Evolutionary conservation across 2,329 filamentous ascomycete genomes (phyloP).

Genomic region (Podosphaera fusca): DNA sequence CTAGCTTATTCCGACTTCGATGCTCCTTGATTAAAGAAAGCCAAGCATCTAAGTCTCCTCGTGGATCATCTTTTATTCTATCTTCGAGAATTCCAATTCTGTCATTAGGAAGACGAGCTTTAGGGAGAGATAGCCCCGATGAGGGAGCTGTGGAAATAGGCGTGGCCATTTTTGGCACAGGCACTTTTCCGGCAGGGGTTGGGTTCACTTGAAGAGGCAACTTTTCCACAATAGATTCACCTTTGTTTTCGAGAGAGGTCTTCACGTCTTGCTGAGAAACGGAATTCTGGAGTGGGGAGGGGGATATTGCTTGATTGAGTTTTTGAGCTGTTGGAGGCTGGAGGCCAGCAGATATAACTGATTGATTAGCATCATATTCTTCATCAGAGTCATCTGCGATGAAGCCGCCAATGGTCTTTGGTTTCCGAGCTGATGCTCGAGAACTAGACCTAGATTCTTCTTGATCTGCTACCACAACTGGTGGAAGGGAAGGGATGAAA

Average conservation of each 20-base stretch:
- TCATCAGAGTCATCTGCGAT: slow-evolving; percentile 18
- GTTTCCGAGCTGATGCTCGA: slow-evolving; percentile 14
- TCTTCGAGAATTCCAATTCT: slow-evolving; percentile 41
- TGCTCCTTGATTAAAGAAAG: slow-evolving; percentile 67
- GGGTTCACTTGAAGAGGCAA: slow-evolving; percentile 11
- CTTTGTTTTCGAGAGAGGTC: slow-evolving; percentile 11
- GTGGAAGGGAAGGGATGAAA: slow-evolving; percentile 14
- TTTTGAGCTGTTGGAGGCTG: slow-evolving; percentile 11
- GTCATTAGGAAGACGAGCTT: slow-evolving; percentile 17
- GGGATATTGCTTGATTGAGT: slow-evolving; percentile 12
- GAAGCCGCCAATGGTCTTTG: slow-evolving; percentile 16
- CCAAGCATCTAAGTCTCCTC: slow-evolving; percentile 86
- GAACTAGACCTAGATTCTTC: slow-evolving; percentile 15
- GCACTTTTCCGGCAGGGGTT: slow-evolving; percentile 6
- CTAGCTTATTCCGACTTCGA: slow-evolving; percentile 56
- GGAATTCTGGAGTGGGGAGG: slow-evolving; percentile 14
- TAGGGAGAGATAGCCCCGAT: slow-evolving; percentile 11
- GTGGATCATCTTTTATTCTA: slow-evolving; percentile 74
- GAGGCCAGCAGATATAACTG: slow-evolving; percentile 8
- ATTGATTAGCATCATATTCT: slow-evolving; percentile 13
- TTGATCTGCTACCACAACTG: slow-evolving; percentile 11
- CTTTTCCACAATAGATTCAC: slow-evolving; percentile 10
- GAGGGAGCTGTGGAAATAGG: slow-evolving; percentile 10
- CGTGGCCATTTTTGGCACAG: slow-evolving; percentile 7
- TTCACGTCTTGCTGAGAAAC: slow-evolving; percentile 11